phyloP scores from a whole-genome alignment of 176 grass and related monocot genomes.

The Rhipidocladum racemiflorum region DNA sequence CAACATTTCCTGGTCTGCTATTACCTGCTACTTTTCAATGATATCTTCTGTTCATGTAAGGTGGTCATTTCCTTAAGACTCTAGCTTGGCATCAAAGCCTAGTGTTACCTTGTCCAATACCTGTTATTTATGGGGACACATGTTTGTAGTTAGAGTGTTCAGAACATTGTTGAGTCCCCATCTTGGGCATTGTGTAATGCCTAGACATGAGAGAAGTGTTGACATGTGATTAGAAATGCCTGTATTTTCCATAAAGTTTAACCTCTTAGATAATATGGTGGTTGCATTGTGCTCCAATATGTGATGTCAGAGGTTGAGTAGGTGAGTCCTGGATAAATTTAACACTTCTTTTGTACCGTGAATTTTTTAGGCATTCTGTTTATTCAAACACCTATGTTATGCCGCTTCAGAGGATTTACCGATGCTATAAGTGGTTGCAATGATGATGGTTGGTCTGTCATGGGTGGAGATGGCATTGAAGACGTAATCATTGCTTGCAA shows the following conservation, averaged over 20 bases:
- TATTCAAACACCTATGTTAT: conserved; percentile 8
- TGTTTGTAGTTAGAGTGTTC: neutral
- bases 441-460: conserved; percentile 95
- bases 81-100: neutral
- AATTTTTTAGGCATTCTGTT: conserved; percentile 3
- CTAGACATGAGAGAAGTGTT: neutral
- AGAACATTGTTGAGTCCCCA: neutral
- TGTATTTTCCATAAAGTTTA: neutral
- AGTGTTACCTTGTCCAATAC: neutral
- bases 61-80: neutral
- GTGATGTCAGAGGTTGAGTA: conserved; percentile 60
- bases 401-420: conserved; percentile 79
- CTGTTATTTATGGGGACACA: neutral
- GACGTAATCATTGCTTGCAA: conserved; percentile 83
- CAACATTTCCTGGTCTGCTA: neutral
- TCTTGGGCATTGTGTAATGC: neutral
- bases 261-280: neutral
- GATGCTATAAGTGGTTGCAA: conserved; percentile 93
- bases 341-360: neutral
- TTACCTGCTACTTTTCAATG: conserved; percentile 1
- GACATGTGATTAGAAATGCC: neutral
- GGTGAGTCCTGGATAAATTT: conserved; percentile 45
- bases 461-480: conserved; percentile 81
- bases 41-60: neutral
- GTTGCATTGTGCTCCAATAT: neutral